phyloP scores from a whole-genome alignment of 176 grass and related monocot genomes.

The Hordeum marinum region DNA sequence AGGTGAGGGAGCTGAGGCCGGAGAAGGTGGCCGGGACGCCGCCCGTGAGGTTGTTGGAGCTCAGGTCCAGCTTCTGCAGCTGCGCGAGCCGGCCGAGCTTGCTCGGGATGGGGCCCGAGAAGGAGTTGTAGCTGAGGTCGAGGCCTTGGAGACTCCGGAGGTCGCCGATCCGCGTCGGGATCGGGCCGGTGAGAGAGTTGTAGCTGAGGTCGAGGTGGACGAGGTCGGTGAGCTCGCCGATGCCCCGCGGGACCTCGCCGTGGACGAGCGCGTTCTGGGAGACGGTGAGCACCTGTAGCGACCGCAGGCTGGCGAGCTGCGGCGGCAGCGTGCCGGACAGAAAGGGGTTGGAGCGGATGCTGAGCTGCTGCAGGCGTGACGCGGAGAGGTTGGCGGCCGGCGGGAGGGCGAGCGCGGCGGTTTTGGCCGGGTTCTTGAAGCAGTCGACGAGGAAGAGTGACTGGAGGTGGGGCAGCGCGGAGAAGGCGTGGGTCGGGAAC shows the following conservation, averaged over 20 bases:
- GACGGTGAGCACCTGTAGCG: conserved; percentile 82
- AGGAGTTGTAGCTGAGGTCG: conserved; percentile 93
- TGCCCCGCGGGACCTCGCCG: conserved; percentile 39
- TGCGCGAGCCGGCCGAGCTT: conserved; percentile 44
- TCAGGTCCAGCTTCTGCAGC: conserved; percentile 92
- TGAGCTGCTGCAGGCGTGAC: conserved; percentile 70
- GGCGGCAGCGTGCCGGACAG: conserved; percentile 63
- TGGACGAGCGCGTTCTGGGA: conserved; percentile 66
- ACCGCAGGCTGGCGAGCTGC: conserved; percentile 40
- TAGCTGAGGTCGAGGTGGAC: conserved; percentile 96
- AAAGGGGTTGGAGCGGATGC: conserved; percentile 67
- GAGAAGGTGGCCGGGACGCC: conserved; percentile 31
- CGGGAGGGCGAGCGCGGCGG: conserved; percentile 45
- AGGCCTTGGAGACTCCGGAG: conserved; percentile 48
- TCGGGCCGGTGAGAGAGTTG: conserved; percentile 54
- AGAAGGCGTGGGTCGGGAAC: conserved; percentile 61
- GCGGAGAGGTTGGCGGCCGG: conserved; percentile 44
- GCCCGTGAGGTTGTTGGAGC: conserved; percentile 81
- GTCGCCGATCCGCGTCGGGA: conserved; percentile 53
- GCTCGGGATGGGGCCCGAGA: conserved; percentile 56
- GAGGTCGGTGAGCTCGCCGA: conserved; percentile 41
- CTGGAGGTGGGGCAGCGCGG: conserved; percentile 45
- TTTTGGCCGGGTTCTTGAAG: conserved; percentile 41
- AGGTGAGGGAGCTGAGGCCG: conserved; percentile 39
- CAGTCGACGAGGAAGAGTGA: conserved; percentile 83